Evolutionary conservation across 176 grass and related monocot species (phyloP).

Genomic region (Cymbopogon citratus): DNA sequence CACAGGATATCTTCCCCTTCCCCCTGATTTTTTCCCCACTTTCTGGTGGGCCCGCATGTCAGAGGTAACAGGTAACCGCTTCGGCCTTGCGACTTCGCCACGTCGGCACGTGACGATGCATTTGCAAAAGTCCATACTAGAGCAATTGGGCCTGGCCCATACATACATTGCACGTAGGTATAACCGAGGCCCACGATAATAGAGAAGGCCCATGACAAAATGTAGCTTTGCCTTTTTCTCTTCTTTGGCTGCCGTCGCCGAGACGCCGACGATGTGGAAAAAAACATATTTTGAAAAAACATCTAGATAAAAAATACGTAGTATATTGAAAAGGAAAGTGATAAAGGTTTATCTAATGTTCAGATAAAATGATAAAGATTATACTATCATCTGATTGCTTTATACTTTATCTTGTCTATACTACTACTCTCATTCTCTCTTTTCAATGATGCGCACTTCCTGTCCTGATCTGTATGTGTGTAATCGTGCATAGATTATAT

Average conservation of each 20-base stretch:
- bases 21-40: neutral
- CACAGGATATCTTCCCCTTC: neutral
- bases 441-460: too few species aligned
- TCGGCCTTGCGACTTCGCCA: neutral
- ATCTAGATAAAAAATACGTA: too few species aligned
- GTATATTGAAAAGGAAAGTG: neutral
- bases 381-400: too few species aligned
- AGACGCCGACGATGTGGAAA: too few species aligned
- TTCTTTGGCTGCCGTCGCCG: too few species aligned
- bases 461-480: too few species aligned
- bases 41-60: neutral
- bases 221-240: too few species aligned
- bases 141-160: neutral
- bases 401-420: too few species aligned
- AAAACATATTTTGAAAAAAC: too few species aligned
- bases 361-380: neutral
- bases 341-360: neutral
- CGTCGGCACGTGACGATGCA: too few species aligned
- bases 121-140: too few species aligned
- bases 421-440: too few species aligned
- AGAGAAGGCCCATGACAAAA: neutral
- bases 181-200: neutral
- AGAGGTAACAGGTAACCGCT: neutral
- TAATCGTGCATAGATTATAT: neutral
- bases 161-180: neutral